Conservation (phyloP, 805 yeast species). For the Candida mattraensis region DNA sequence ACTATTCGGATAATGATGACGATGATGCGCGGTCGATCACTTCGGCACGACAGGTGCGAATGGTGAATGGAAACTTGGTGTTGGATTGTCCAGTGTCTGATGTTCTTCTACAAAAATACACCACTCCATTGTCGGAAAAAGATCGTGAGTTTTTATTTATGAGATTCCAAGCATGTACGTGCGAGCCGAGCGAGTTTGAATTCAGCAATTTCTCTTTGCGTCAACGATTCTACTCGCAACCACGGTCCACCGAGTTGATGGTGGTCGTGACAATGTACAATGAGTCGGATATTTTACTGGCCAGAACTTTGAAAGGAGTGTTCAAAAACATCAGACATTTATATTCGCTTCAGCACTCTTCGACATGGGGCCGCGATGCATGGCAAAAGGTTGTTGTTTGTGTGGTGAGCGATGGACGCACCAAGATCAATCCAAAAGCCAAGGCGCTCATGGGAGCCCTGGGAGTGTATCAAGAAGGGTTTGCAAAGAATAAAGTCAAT, state of each 20-base stretch:
- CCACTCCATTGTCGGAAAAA: slow-evolving; percentile 42
- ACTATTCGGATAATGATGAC: slow-evolving; percentile 13
- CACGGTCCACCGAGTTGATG: slow-evolving; percentile 81
- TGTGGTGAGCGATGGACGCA: slow-evolving; percentile 89
- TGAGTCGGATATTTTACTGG: slow-evolving; percentile 80
- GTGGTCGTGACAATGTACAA: slow-evolving; percentile 88
- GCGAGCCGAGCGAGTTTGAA: slow-evolving; percentile 77
- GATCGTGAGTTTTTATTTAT: slow-evolving; percentile 72
- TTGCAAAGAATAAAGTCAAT: slow-evolving; percentile 88
- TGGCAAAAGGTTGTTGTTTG: slow-evolving; percentile 94
- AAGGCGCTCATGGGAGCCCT: slow-evolving; percentile 78
- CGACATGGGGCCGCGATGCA: slow-evolving; percentile 90
- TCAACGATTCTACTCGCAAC: slow-evolving; percentile 73
- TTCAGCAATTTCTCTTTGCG: slow-evolving; percentile 71
- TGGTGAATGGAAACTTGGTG: slow-evolving; percentile 76
- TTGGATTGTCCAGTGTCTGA: slow-evolving; percentile 88
- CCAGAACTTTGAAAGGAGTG: slow-evolving; percentile 85
- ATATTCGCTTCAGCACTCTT: slow-evolving; percentile 58
- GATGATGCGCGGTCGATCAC: slow-evolving; percentile 12
- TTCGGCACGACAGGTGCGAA: slow-evolving; percentile 43
- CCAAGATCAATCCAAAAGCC: slow-evolving; percentile 75
- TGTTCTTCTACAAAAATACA: slow-evolving; percentile 54
- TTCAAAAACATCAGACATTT: slow-evolving; percentile 83
- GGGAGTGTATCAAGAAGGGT: slow-evolving; percentile 94
- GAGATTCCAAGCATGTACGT: slow-evolving; percentile 93